Evolutionary conservation across 2,329 filamentous ascomycete species (phyloP).

Genomic region (Aspergillus piperis): DNA sequence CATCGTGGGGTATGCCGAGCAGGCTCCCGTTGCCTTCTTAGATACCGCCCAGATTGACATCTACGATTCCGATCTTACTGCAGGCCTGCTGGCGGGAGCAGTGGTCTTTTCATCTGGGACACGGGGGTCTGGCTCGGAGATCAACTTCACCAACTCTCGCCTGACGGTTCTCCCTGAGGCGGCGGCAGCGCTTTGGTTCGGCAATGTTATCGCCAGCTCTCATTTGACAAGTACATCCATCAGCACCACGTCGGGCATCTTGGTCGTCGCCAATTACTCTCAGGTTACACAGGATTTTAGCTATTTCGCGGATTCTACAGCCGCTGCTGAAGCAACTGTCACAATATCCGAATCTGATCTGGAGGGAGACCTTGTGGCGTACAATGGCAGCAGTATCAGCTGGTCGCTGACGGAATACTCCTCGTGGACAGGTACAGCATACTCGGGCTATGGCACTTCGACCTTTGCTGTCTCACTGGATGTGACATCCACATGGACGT

Average conservation of each 20-base stretch:
- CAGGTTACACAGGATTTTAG: background rate
- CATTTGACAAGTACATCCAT: background rate
- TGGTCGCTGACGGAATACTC: background rate
- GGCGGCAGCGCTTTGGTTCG: background rate
- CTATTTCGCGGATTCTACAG: background rate
- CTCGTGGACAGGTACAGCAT: background rate
- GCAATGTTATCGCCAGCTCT: background rate
- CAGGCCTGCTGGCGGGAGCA: background rate
- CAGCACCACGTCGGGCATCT: background rate
- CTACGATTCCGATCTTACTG: background rate
- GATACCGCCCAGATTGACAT: background rate
- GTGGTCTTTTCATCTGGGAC: background rate
- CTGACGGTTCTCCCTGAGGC: background rate
- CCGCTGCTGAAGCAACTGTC: background rate
- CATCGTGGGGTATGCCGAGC: background rate
- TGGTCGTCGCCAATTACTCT: background rate
- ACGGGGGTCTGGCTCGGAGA: background rate
- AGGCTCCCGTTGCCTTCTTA: background rate
- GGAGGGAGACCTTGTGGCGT: background rate
- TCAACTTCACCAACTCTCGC: background rate
- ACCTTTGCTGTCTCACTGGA: background rate
- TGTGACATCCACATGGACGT: background rate
- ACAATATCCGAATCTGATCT: background rate
- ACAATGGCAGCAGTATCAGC: background rate
- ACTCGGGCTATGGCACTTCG: background rate